Base-by-base conservation (phyloP, 345 rosid species). In the Erucastrum elatum region DNA sequence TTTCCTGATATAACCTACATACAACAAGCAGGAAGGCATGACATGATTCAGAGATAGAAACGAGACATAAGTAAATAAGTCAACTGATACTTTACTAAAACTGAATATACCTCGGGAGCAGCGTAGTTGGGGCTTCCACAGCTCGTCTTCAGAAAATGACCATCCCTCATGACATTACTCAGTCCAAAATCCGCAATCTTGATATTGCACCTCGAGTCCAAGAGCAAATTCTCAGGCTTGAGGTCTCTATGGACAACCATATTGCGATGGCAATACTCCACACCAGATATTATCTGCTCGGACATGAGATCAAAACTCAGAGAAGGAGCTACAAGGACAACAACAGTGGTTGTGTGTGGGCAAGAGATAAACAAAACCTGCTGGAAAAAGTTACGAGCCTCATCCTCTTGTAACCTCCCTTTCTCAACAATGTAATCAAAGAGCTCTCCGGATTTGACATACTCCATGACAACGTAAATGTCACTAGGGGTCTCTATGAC, bases 121-220 rank as follows among this genome's bases (percentile, higher is more conserved):
- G 99, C 99, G 79, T 95, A 95, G 67, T 93, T 91, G 70, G 97
- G 96, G 81, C 99, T 95, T 55, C 99, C 99, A 77, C 99, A 96
- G 71, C 96, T 88, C 44, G 98, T 91, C 84, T 91, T 93, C 35
- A 96, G 86, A 83, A 93, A 91, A 84, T 89, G 94, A 27, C 99
- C 99, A 84, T 96, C 99, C 64, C 92, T 83, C 97, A 96, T 91
- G 74, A 91, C 79, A 83, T 91, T 93, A 87, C 99, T 93, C 78
- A 96, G 78, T 13, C 99, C 99, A 88, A 96, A 96, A 80, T 96
- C 99, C 60, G 96, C 96, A 83, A 96, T 90, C 84, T 96, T 93
- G 71, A 96, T 91, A 55, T 91, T 91, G 62, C 94, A 89, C 82
- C 87, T 93, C 21, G 94, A 89, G 86, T 93, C 99, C 83, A 96